Conservation (phyloP, 306 rosid species). For the Sphenostylis stenocarpa region DNA sequence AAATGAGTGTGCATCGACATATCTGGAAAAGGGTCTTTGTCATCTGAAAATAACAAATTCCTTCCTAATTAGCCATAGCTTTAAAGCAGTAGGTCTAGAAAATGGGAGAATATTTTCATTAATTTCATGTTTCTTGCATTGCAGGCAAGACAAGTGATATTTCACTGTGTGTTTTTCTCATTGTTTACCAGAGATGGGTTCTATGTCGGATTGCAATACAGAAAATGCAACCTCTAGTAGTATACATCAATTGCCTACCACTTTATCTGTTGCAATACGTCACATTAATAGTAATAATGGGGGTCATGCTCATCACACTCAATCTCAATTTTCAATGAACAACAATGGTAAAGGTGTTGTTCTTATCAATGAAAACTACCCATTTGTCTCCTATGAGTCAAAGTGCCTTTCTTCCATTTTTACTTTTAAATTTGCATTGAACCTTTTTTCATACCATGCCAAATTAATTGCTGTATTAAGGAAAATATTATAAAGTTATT, state of each 20-base stretch:
- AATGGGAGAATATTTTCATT: background rate
- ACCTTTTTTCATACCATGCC: background rate
- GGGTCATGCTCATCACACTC: background rate
- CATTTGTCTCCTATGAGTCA: background rate
- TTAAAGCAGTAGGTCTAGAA: background rate
- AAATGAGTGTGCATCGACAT: background rate
- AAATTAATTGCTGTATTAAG: background rate
- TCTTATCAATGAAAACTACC: background rate
- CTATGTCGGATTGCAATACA: slow-evolving; percentile 1
- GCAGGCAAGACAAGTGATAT: slow-evolving; percentile 5
- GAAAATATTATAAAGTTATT: background rate
- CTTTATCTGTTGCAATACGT: background rate
- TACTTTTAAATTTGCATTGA: background rate
- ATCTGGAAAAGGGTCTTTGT: slow-evolving; percentile 17
- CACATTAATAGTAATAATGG: background rate
- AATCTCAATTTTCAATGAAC: background rate
- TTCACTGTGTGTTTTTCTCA: background rate
- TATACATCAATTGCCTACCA: background rate
- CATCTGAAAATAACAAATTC: slow-evolving; percentile 2
- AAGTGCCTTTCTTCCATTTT: background rate
- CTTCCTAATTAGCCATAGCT: background rate
- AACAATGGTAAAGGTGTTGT: background rate
- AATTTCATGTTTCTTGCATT: background rate
- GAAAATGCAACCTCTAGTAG: slow-evolving; percentile 13
- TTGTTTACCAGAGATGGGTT: background rate